Evolutionary conservation across 2,329 filamentous ascomycete species (phyloP), one percentile per base, ranked within the genome.

Genomic region (Leptographium wingfieldii): DNA sequence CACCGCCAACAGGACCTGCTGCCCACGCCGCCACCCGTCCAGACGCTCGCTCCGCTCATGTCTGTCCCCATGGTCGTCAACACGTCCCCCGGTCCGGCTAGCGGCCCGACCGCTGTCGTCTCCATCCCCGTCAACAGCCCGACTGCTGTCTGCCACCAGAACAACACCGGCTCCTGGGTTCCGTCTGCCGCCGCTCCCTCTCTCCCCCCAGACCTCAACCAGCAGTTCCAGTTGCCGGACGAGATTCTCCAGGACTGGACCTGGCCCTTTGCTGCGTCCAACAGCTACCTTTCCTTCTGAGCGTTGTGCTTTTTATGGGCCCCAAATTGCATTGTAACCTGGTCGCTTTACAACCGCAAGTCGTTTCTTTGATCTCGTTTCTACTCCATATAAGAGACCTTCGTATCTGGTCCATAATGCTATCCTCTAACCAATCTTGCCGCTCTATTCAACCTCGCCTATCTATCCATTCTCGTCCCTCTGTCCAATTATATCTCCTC

Each of bases 221-320:
- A 49, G 31, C 54, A 56, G 33, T 56, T 60, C 58, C 58, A 60
- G 55, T 25, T 60, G 27, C 58, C 54, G 5, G 54, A 60, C 54
- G 58, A 60, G 63, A 51, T 64, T 14, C 33, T 63, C 56, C 63
- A 64, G 56, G 63, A 60, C 59, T 61, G 59, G 61, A 60, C 59
- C 2, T 64, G 63, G 61, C 63, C 62, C 3, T 64, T 62, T 60
- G 58, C 58, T 40, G 59, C 62, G 56, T 62, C 63, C n/a, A 64
- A 63, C 54, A 61, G 38, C 48, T 63, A 62, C 33, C 57, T 63
- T 46, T 62, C 59, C 2, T 63, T 59, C 51, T 60, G 43, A 54
- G 29, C 33, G 4, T 19, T 29, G 11, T 27, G 14, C 31, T 31
- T 16, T 49, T 35, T 55, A 0, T 40, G 38, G 12, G 14, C 9